phyloP scores from a whole-genome alignment of 2,329 filamentous ascomycete genomes.

The Claviceps humidiphila region DNA sequence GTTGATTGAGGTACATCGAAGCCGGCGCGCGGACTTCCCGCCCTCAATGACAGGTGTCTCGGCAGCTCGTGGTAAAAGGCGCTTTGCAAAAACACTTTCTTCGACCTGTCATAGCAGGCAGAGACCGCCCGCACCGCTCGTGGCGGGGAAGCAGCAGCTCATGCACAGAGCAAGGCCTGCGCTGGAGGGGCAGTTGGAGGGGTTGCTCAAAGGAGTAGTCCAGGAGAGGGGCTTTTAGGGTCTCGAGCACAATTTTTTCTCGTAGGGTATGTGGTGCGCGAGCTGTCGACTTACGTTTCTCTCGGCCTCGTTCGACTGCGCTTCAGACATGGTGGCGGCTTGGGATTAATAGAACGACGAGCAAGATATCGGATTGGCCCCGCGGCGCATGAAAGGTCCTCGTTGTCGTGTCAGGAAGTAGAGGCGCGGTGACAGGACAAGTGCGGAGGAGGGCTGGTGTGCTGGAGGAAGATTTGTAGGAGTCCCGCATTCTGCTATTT shows the following conservation, averaged over 20 bases:
- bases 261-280: background rate
- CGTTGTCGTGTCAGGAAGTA: slow-evolving; percentile 5
- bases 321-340: slow-evolving; percentile 64
- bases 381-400: slow-evolving; percentile 9
- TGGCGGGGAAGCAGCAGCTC: slow-evolving; percentile 18
- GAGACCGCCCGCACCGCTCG: background rate
- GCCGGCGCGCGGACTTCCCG: background rate
- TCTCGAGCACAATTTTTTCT: slow-evolving; percentile 10
- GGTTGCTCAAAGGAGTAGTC: background rate
- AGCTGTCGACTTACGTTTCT: slow-evolving; percentile 57
- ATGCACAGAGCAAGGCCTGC: background rate
- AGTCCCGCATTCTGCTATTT: slow-evolving; percentile 10
- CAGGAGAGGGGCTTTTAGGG: slow-evolving; percentile 1
- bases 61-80: too few relatives aligned
- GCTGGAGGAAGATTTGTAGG: slow-evolving; percentile 15
- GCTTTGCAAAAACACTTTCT: background rate
- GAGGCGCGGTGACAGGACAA: slow-evolving; percentile 7
- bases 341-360: slow-evolving; percentile 10
- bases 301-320: slow-evolving; percentile 84
- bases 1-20: background rate
- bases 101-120: background rate
- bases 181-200: slow-evolving; percentile 1
- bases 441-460: slow-evolving; percentile 6
- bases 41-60: background rate
- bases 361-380: slow-evolving; percentile 13